Evolutionary conservation across 2,329 filamentous ascomycete genomes (phyloP), one percentile per base, ranked within the genome.

Genomic region (Chrysosporium queenslandicum): DNA sequence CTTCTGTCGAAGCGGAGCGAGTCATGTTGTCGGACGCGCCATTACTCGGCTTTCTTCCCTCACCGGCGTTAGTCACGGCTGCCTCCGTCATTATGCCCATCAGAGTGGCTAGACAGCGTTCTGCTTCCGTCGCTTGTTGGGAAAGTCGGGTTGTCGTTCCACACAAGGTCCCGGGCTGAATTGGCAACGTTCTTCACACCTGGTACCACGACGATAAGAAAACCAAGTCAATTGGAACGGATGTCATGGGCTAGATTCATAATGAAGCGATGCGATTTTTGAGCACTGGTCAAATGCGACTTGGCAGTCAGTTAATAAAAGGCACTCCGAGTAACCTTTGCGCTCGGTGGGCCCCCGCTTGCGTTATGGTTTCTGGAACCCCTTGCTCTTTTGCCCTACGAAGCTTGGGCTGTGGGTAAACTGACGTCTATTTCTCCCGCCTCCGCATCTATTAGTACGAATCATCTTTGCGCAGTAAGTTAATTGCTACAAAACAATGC

Each of bases 11-110:
- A 21, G 48, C 53, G 48, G 54, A 54, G 32, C 40, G 46, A 48
- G 42, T 52, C 46, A 58, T 54, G 37, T 52, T 57, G 46, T 61
- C 63, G 23, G 53, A 49, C 25, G 53, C 58, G 47, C 60, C 64
- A 65, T 62, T 64, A 58, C 59, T 62, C 57, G 61, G 53, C 58
- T 55, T 50, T 29, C 36, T 36, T 30, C 34, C 53, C 20, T 54
- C 55, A 25, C 23, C 54, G n/a, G 51, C 18, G 41, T 53, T 50
- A 37, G 39, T 57, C 49, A 51, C 54, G 30, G 49, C 54, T 40
- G 50, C 47, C 50, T 56, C 57, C 32, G 47, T 34, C 39, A 53
- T 53, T 14, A 43, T 52, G 47, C 41, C 41, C 40, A 50, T 49
- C 40, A 40, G 53, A 49, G 41, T 49, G 36, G 37, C 36, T 16